phyloP scores from a whole-genome alignment of 2,329 filamentous ascomycete genomes.

The Xylaria sp. region DNA sequence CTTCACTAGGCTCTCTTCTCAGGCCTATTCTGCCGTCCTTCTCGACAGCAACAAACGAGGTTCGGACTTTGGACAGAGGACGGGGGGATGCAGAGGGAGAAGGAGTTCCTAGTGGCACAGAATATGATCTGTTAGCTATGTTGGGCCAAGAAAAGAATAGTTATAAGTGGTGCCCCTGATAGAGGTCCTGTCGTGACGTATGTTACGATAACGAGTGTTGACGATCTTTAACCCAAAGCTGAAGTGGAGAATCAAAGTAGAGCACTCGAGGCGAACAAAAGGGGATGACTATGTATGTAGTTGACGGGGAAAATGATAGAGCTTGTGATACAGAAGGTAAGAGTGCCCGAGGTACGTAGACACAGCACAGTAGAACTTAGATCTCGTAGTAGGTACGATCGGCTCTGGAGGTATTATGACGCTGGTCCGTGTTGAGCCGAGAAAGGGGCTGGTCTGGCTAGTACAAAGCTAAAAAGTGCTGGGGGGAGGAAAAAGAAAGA shows the following conservation, averaged over 20 bases:
- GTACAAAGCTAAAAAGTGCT: constrained; percentile 11
- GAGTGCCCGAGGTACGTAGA: background rate
- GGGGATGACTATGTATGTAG: background rate
- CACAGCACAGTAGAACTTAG: background rate
- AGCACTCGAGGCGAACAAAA: background rate
- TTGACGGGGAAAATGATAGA: background rate
- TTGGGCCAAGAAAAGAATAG: constrained; percentile 27
- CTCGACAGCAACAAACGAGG: constrained; percentile 79
- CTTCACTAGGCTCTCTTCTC: constrained; percentile 57
- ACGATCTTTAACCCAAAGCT: constrained; percentile 18
- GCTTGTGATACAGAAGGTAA: background rate
- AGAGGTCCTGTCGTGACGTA: constrained; percentile 41
- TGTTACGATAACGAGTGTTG: constrained; percentile 28
- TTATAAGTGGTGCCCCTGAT: constrained; percentile 34
- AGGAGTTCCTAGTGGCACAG: constrained; percentile 50
- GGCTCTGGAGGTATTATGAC: constrained; percentile 1
- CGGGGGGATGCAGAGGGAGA: constrained; percentile 63
- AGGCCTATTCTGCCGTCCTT: constrained; percentile 69
- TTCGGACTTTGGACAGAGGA: constrained; percentile 79
- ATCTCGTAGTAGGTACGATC: background rate
- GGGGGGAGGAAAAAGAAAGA: constrained; percentile 28
- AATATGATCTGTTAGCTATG: constrained; percentile 45
- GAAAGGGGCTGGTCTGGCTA: constrained; percentile 4
- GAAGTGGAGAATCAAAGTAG: constrained; percentile 16
- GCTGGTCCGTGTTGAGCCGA: constrained; percentile 19